Base-by-base conservation (phyloP, 1,139 yeast genomes). In the Yamadazyma triangularis region DNA sequence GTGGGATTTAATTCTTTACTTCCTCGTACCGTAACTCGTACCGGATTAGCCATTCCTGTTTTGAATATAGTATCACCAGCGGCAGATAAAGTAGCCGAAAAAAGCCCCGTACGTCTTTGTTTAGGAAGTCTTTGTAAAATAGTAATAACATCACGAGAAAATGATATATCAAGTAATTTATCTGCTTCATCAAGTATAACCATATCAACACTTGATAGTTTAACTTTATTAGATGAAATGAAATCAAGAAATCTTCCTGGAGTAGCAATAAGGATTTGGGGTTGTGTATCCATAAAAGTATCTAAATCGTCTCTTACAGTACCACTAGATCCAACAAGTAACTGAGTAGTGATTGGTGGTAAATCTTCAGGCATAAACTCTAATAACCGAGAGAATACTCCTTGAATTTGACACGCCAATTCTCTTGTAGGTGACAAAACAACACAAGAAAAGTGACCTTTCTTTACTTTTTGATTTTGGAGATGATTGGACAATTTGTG, bases 161-260 rank as follows among this genome's bases (percentile, higher is more conserved):
- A 89, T 23, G 91, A 85, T 24, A 79, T 56, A 53, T 89, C 97
- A 24, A 91, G 64, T 28, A 91, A 65, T 42, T 87, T 76, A 51
- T 91, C 98, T 2, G 97, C 98, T 57, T 91, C 98, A 56, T 91
- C 98, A 31, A 91, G 58, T 7, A 93, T 79, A 13, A 83, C 72
- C 26, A 84, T 74, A 45, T 87, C 95, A 31, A 88, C 70, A 4
- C 81, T 69, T 9, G 58, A 59, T 0, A 81, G 68, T 41, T 75
- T 73, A 1, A 81, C 76, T 13, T 56, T 46, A 20, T 58, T 58
- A 4, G 70, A 64, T 1, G 73, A 58, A 21, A 91, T 51, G 44
- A 93, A 80, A 40, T 91, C 96, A 15, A 82, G 56, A 24, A 87
- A 53, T 48, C 98, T 72, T 3, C 98, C 98, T 0, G 98, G 98